phyloP scores from a whole-genome alignment of 176 grass and related monocot species.

The Echinochloa phyllopogon region DNA sequence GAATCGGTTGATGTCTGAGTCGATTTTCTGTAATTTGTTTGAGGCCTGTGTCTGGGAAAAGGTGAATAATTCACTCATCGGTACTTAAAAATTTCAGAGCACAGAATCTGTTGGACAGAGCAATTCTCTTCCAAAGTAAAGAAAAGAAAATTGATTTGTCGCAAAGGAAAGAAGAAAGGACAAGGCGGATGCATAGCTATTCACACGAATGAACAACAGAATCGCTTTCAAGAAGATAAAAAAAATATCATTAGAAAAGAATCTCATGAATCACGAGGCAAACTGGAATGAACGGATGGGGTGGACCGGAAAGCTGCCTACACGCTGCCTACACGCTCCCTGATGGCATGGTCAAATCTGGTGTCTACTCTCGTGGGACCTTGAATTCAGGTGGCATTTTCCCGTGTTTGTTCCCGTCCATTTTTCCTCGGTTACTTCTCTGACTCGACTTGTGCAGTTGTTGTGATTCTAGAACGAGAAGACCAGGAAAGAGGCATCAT shows the following conservation, averaged over 20 bases:
- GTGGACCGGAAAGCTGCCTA: background rate
- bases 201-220: background rate
- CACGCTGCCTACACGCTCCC: background rate
- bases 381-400: conserved; percentile 24
- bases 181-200: background rate
- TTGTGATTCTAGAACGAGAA: background rate
- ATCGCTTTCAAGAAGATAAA: background rate
- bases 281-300: background rate
- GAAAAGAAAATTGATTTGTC: background rate
- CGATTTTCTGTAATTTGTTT: background rate
- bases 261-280: background rate
- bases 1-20: background rate
- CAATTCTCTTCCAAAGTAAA: background rate
- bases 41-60: background rate
- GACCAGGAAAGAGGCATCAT: background rate
- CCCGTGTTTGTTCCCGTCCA: background rate
- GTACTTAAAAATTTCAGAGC: background rate
- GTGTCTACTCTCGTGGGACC: background rate
- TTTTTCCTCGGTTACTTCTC: background rate
- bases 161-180: background rate
- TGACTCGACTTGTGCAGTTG: background rate
- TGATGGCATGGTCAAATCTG: conserved; percentile 32
- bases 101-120: background rate
- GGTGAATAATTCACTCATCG: too few relatives aligned
- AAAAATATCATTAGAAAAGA: background rate